Conservation (phyloP, 306 rosid species). For the Pyrus communis region DNA sequence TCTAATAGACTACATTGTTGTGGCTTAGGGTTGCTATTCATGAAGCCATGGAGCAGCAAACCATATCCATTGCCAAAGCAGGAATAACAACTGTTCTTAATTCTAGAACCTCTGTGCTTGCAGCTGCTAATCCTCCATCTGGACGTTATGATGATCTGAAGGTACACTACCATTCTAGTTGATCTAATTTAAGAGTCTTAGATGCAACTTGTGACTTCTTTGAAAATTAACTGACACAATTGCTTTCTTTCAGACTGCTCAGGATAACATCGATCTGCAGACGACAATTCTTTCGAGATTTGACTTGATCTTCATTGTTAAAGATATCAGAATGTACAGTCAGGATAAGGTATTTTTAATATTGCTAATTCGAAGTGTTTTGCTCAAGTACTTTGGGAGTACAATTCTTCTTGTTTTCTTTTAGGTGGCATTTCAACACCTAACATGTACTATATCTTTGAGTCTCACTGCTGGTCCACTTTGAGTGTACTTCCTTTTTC, state of each 20-base stretch:
- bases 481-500: neutral
- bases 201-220: neutral
- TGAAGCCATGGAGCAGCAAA: constrained; percentile 99
- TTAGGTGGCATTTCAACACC: neutral
- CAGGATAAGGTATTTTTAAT: constrained; percentile 76
- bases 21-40: constrained; percentile 86
- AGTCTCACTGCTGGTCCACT: neutral
- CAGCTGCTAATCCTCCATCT: constrained; percentile 99
- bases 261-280: constrained; percentile 97
- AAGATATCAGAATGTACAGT: constrained; percentile 83
- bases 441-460: neutral
- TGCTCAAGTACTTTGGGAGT: neutral
- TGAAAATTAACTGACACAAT: constrained; percentile 19
- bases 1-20: constrained; percentile 7
- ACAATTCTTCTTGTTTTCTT: neutral
- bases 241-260: constrained; percentile 72
- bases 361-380: constrained; percentile 1
- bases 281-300: constrained; percentile 97
- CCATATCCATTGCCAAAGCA: constrained; percentile 97
- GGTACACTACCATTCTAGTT: constrained; percentile 31
- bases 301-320: constrained; percentile 93
- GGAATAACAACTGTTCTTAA: constrained; percentile 99
- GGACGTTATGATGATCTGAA: constrained; percentile 99
- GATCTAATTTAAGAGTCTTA: neutral
- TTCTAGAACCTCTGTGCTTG: constrained; percentile 97